Evolutionary conservation across 495 filamentous ascomycete genomes (phyloP).

Genomic region (Hapsidospora chrysogenum): DNA sequence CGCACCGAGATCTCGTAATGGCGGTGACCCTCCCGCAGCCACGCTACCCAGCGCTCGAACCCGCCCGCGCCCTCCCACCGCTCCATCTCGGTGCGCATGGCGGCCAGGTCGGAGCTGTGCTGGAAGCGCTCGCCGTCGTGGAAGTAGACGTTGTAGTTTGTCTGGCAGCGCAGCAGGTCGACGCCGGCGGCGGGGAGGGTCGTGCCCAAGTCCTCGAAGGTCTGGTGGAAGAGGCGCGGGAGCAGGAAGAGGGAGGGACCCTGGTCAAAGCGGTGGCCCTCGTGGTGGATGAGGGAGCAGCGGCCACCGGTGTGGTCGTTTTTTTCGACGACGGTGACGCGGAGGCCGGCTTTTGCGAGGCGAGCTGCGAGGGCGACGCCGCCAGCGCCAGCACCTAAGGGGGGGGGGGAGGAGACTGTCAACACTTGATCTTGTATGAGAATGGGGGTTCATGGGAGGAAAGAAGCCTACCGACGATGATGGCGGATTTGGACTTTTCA

Average conservation of each 20-base stretch:
- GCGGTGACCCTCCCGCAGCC: constrained; percentile 41
- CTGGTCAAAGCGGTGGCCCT: constrained; percentile 52
- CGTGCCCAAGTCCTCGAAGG: constrained; percentile 46
- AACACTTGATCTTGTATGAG: too few relatives aligned
- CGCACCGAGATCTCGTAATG: constrained; percentile 47
- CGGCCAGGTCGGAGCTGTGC: constrained; percentile 39
- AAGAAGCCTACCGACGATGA: constrained; percentile 25
- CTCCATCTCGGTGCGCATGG: constrained; percentile 52
- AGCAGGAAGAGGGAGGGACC: constrained; percentile 54
- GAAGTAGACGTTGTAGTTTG: constrained; percentile 57
- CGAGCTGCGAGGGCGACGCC: constrained; percentile 50
- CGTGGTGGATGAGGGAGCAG: constrained; percentile 38
- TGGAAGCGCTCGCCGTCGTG: constrained; percentile 40
- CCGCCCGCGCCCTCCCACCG: constrained; percentile 47
- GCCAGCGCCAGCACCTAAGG: constrained; percentile 45
- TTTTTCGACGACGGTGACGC: constrained; percentile 53
- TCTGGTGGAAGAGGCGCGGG: constrained; percentile 44
- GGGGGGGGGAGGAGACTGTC: background rate
- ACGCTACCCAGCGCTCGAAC: constrained; percentile 42
- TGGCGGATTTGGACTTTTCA: constrained; percentile 19
- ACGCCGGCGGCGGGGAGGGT: constrained; percentile 40
- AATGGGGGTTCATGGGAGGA: too few relatives aligned
- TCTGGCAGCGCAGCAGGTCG: constrained; percentile 46
- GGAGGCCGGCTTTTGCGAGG: constrained; percentile 45
- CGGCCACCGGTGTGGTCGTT: constrained; percentile 49